Evolutionary conservation across 805 yeast species (phyloP), one percentile per base, ranked within the genome.

Genomic region (Brettanomyces custersianus): DNA sequence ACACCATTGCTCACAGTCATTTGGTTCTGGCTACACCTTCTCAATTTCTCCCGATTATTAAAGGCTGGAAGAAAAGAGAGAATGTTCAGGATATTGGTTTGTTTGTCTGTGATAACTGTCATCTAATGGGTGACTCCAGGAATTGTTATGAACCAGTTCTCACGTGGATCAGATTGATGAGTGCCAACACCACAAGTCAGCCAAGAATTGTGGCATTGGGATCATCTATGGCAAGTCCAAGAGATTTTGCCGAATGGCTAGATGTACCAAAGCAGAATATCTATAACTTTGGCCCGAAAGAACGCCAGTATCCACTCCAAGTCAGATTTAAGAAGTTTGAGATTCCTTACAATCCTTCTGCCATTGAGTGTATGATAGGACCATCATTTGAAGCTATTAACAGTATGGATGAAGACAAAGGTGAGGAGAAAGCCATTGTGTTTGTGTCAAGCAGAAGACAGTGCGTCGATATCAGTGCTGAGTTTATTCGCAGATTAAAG

Each of bases 171-270:
- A 65, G 80, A 40, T 75, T 80, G 42, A 73, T 87, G 54, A 63
- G 77, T 0, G 65, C 72, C 2, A 92, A 84, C 44, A 51, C 79
- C n/a, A 81, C 77, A 23, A 63, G 59, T 3, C 52, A 63, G 1
- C 44, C 74, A 5, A 60, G 97, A 43, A 55, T 87, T 19, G 71
- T 90, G n/a, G 88, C 75, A 0, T 59, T 90, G 18, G 66, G 83
- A 1, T 66, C 75, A 1, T 74, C 94, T 2, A 54, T 90, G 27
- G 75, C 92, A 0, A 82, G 79, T 49, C 83, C 81, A 3, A 66
- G 74, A 35, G 95, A 85, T 44, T 57, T 88, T 39, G 90, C 83
- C 1, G 84, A 80, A 36, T 92, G 97, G 96, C 57, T 92, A 20
- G 94, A 92, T 2, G 78, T 81, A 19, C 46, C 68, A 1, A 79